Evolutionary conservation across 176 grass and related monocot genomes (phyloP).

Genomic region (Coix lacrymajobi): DNA sequence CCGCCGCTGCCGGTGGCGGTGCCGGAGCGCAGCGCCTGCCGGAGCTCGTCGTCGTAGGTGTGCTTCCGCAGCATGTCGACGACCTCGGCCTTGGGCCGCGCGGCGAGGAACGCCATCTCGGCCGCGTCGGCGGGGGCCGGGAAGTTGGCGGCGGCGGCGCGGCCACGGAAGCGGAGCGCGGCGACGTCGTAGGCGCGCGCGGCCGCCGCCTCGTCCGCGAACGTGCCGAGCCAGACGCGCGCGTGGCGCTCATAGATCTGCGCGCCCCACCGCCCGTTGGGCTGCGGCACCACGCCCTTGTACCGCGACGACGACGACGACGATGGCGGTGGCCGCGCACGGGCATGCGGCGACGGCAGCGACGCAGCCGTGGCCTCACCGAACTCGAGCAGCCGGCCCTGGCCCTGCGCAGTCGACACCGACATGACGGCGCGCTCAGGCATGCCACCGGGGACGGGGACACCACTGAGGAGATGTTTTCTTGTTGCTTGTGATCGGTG

Average conservation of each 20-base stretch:
- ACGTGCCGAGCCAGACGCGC: constrained; percentile 93
- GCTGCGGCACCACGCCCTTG: constrained; percentile 93
- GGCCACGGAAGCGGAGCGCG: constrained; percentile 76
- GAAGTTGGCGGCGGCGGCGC: constrained; percentile 76
- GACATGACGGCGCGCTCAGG: not conserved
- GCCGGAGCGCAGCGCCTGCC: not conserved
- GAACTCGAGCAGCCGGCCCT: not conserved
- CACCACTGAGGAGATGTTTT: not conserved
- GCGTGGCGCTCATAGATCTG: constrained; percentile 94
- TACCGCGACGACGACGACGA: constrained; percentile 34
- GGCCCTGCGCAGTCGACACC: not conserved
- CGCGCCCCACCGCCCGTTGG: constrained; percentile 85
- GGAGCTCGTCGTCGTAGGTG: constrained; percentile 66
- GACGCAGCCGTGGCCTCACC: not conserved
- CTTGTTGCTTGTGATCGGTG: not conserved
- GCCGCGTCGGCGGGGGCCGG: not conserved
- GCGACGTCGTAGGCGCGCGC: constrained; percentile 75
- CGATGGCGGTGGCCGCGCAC: too few relatives aligned
- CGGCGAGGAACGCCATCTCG: constrained; percentile 44
- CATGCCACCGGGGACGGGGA: not conserved
- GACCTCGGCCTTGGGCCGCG: constrained; percentile 55
- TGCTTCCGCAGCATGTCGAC: constrained; percentile 72
- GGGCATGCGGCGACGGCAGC: not conserved
- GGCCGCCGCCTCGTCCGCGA: constrained; percentile 50
- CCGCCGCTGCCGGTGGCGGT: not conserved